phyloP scores from a whole-genome alignment of 2,329 filamentous ascomycete genomes.

The Periconia sp. region DNA sequence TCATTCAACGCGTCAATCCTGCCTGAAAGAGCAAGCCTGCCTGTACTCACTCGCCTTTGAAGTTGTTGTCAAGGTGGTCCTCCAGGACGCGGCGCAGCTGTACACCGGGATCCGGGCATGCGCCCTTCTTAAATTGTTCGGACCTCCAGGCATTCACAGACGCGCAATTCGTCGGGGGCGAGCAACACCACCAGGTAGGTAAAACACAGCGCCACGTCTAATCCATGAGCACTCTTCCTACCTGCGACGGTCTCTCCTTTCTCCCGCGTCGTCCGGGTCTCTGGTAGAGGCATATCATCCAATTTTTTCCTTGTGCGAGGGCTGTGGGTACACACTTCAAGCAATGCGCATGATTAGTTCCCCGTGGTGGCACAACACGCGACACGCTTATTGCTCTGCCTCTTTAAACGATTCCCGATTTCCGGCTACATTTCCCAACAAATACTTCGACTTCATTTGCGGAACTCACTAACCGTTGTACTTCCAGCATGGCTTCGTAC shows the following conservation, averaged over 20 bases:
- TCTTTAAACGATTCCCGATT: no score
- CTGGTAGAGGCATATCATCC: no score
- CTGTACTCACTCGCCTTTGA: no score
- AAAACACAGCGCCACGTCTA: no score
- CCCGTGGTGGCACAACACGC: conserved; percentile 30
- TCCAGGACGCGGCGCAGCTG: neutral
- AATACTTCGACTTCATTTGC: no score
- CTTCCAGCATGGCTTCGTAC: conserved; percentile 64
- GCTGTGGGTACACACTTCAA: conserved; percentile 14
- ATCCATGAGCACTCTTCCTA: no score
- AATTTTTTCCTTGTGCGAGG: no score
- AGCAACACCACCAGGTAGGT: conserved; percentile 28
- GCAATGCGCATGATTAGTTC: conserved; percentile 11
- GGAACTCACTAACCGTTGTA: no score
- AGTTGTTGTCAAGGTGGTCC: no score
- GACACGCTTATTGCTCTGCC: conserved; percentile 24
- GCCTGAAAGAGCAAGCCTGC: neutral
- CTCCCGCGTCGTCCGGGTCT: no score
- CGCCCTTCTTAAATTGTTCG: conserved; percentile 23
- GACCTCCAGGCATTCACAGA: conserved; percentile 36
- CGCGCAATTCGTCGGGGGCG: conserved; percentile 34
- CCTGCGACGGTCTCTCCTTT: no score
- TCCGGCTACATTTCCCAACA: no score
- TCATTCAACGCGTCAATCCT: conserved; percentile 1
- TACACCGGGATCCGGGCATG: conserved; percentile 13